Evolutionary conservation across 1,284 basidiomycete genomes (phyloP).

Genomic region (Gymnopus androsaceus): DNA sequence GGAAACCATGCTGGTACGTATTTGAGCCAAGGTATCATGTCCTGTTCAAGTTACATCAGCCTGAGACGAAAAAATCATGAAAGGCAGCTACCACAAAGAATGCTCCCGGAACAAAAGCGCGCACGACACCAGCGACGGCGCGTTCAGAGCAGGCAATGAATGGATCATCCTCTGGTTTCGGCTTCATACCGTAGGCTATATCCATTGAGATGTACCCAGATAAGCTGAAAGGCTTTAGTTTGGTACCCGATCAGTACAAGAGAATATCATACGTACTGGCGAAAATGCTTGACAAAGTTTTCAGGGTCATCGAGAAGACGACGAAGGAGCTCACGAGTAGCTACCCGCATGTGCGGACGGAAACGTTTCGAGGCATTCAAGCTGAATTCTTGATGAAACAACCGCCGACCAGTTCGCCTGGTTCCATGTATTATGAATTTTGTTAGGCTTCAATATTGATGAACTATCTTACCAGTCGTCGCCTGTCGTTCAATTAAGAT

Average conservation of each 20-base stretch:
- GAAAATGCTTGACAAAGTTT: slow-evolving; percentile 42
- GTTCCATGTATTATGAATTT: neutral
- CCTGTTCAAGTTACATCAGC: too few species aligned
- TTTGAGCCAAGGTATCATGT: slow-evolving; percentile 20
- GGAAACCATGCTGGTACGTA: slow-evolving; percentile 31
- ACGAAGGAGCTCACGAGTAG: slow-evolving; percentile 31
- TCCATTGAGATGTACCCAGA: slow-evolving; percentile 40
- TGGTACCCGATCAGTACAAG: neutral
- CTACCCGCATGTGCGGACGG: neutral
- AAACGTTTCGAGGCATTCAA: neutral
- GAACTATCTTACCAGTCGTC: neutral
- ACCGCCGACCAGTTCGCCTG: neutral
- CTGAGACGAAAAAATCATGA: too few species aligned
- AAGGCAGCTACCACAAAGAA: too few species aligned
- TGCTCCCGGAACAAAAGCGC: slow-evolving; percentile 34
- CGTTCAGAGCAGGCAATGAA: slow-evolving; percentile 39
- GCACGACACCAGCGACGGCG: slow-evolving; percentile 35
- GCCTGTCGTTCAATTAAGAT: neutral
- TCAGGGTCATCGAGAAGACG: slow-evolving; percentile 38
- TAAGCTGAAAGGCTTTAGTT: slow-evolving; percentile 31
- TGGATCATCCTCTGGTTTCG: slow-evolving; percentile 30
- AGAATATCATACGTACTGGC: slow-evolving; percentile 36
- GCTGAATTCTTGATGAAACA: slow-evolving; percentile 6
- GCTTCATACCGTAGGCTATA: slow-evolving; percentile 37
- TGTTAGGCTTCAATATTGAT: neutral